These are phyloP conservation scores for Moricandia moricandioides DNA, from an alignment of 345 rosid genomes.

Conservation along the genomic window DNA sequence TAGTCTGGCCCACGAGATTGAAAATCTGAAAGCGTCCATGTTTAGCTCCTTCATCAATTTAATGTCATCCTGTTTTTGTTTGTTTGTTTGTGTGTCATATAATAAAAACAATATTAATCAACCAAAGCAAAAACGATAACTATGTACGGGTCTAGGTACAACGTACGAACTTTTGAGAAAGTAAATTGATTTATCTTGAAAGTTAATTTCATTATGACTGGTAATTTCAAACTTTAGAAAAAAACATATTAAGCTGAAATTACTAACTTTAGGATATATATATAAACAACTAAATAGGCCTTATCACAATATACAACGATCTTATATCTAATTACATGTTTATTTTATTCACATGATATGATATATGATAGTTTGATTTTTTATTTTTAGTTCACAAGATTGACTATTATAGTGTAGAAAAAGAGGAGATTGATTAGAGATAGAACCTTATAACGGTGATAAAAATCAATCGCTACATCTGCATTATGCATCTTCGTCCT, in stretches of 20 bases:
- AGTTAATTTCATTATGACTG: not conserved
- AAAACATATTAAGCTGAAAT: not conserved
- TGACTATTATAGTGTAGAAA: not conserved
- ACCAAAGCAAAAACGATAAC: conserved; percentile 15
- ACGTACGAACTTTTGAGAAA: not conserved
- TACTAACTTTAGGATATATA: no score
- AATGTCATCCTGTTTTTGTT: conserved; percentile 48
- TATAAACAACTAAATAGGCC: not conserved
- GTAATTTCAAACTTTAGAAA: not conserved
- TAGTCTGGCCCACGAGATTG: conserved; percentile 57
- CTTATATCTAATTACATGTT: no score
- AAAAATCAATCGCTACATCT: conserved; percentile 47
- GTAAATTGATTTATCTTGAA: not conserved
- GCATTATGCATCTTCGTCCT: conserved; percentile 49
- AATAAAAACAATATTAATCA: not conserved
- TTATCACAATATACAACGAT: not conserved
- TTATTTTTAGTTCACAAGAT: not conserved
- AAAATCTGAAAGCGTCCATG: conserved; percentile 54
- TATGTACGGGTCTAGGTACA: conserved; percentile 5
- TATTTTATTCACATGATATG: not conserved
- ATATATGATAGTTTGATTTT: not conserved
- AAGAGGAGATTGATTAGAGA: not conserved
- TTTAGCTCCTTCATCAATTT: conserved; percentile 51
- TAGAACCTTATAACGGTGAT: conserved; percentile 48
- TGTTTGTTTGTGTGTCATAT: not conserved